Conservation (phyloP, 2,329 filamentous ascomycete species). For the Phyllosticta capitalensis region DNA sequence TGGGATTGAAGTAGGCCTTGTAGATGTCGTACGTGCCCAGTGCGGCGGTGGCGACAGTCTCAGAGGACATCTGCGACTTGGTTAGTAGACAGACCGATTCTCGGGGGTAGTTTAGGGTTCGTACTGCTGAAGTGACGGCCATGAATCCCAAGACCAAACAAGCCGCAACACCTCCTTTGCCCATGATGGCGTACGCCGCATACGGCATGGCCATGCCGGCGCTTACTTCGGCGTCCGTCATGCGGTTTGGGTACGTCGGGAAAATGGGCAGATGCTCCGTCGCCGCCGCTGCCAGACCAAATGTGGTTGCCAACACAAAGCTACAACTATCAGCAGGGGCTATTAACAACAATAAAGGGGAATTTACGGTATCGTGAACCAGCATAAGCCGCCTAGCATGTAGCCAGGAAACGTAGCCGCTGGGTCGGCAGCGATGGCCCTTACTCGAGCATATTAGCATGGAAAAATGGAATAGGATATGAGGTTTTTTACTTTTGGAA, state of each 20-base stretch:
- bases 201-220: slow-evolving; percentile 23
- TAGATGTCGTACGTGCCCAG: slow-evolving; percentile 36
- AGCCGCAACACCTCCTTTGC: slow-evolving; percentile 22
- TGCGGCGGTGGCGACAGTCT: slow-evolving; percentile 32
- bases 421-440: slow-evolving; percentile 8
- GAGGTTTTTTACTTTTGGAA: neutral
- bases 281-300: slow-evolving; percentile 37
- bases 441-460: too few relatives aligned
- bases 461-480: too few relatives aligned
- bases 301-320: slow-evolving; percentile 37
- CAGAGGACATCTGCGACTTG: slow-evolving; percentile 20
- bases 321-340: too few relatives aligned
- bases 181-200: slow-evolving; percentile 21
- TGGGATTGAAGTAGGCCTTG: slow-evolving; percentile 32
- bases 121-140: slow-evolving; percentile 23
- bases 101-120: too few relatives aligned
- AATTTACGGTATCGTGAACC: slow-evolving; percentile 43
- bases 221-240: slow-evolving; percentile 19
- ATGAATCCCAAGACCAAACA: slow-evolving; percentile 25
- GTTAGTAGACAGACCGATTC: neutral
- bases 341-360: too few relatives aligned
- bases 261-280: slow-evolving; percentile 34
- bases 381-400: slow-evolving; percentile 36
- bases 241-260: slow-evolving; percentile 32
- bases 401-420: slow-evolving; percentile 13